Percentiles rank a stretch among this genome's conserved stretches.
Evolutionary conservation across 1,284 basidiomycete species (phyloP).

Genomic region (Chalciporus sp.): DNA sequence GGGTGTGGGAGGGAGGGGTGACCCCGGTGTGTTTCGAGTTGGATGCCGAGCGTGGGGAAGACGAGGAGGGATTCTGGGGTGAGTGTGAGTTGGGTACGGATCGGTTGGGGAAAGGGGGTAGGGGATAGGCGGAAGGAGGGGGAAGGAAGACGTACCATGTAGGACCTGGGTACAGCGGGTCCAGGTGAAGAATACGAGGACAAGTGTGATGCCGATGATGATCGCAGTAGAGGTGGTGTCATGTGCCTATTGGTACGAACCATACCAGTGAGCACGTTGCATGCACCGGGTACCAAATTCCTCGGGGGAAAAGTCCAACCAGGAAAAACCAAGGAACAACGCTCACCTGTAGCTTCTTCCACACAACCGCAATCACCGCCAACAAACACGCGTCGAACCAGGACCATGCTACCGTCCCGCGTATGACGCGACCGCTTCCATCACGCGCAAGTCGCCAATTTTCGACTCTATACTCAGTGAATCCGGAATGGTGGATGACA

Average conservation of each 20-base stretch:
- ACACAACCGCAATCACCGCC: conserved; percentile 37
- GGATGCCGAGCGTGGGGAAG: conserved; percentile 66
- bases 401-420: conserved; percentile 33
- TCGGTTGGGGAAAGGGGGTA: too few species aligned
- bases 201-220: conserved; percentile 11
- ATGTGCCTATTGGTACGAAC: background rate
- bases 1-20: conserved; percentile 42
- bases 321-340: conserved; percentile 9
- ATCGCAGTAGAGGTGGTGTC: background rate
- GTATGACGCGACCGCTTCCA: conserved; percentile 39
- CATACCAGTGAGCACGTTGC: background rate
- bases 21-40: conserved; percentile 69
- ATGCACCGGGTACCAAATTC: too few species aligned
- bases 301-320: too few species aligned
- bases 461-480: conserved; percentile 58
- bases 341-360: conserved; percentile 39
- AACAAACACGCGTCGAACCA: conserved; percentile 42
- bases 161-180: conserved; percentile 49
- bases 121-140: background rate
- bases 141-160: conserved; percentile 48
- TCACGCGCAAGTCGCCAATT: conserved; percentile 47
- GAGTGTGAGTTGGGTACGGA: background rate
- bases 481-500: conserved; percentile 45
- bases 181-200: conserved; percentile 31
- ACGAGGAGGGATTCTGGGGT: conserved; percentile 66